Evolutionary conservation across 495 filamentous ascomycete species (phyloP).

Genomic region (Podospora anserina): DNA sequence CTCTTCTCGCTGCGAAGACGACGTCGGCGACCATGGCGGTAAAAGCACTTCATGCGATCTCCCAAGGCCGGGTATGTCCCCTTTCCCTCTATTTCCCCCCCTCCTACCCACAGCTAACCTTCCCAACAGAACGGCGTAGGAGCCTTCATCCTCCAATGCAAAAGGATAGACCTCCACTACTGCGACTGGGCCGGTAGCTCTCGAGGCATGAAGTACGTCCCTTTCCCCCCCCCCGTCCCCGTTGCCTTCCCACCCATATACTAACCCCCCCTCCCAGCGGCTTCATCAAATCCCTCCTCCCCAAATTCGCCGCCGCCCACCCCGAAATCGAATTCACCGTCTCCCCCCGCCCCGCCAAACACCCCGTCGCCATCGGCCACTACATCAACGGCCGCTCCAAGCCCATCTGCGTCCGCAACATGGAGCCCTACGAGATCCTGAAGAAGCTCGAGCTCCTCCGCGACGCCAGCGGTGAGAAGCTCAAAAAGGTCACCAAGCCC

Average conservation of each 20-base stretch:
- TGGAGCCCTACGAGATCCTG: conserved; percentile 74
- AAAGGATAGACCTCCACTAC: conserved; percentile 90
- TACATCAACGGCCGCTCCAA: conserved; percentile 90
- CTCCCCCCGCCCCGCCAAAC: conserved; percentile 79
- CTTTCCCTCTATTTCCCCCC: background rate
- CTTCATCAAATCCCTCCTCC: conserved; percentile 74
- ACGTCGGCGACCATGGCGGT: conserved; percentile 61
- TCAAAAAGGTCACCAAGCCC: conserved; percentile 73
- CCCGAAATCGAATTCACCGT: conserved; percentile 90
- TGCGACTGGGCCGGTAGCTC: conserved; percentile 93
- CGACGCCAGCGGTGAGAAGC: conserved; percentile 81
- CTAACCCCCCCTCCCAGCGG: conserved; percentile 44
- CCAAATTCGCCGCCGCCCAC: conserved; percentile 71
- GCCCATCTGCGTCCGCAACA: conserved; percentile 81
- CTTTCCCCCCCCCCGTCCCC: background rate
- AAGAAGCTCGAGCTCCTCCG: conserved; percentile 77
- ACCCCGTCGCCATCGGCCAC: conserved; percentile 79
- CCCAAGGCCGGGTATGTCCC: conserved; percentile 57
- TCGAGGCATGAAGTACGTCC: conserved; percentile 82
- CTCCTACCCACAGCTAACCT: background rate
- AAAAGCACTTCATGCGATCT: conserved; percentile 54
- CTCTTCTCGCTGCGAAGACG: conserved; percentile 15
- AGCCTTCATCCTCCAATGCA: conserved; percentile 96
- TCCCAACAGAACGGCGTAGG: conserved; percentile 83
- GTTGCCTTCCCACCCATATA: background rate